Evolutionary conservation across 1,284 basidiomycete genomes (phyloP).

Genomic region (Trametes pubescens): DNA sequence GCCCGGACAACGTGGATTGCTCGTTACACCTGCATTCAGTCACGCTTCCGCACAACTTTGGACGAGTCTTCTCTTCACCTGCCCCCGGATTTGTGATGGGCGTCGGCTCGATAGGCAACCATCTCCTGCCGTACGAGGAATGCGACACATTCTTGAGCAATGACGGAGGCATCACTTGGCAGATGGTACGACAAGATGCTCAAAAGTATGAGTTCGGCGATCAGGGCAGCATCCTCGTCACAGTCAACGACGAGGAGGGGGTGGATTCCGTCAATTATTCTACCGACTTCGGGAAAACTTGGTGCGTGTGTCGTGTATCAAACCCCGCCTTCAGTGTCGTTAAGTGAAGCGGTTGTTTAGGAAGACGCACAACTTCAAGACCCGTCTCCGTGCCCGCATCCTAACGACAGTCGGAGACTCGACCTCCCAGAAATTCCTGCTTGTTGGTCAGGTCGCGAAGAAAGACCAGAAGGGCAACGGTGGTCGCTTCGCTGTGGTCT

Average conservation of each 20-base stretch:
- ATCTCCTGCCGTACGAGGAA: conserved; percentile 82
- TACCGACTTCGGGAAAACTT: conserved; percentile 85
- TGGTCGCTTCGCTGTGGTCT: conserved; percentile 75
- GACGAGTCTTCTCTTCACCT: conserved; percentile 92
- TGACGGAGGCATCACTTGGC: conserved; percentile 91
- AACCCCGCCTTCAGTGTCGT: neutral
- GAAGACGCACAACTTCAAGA: conserved; percentile 74
- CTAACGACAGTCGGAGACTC: conserved; percentile 91
- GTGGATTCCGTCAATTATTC: conserved; percentile 83
- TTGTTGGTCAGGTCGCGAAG: conserved; percentile 81
- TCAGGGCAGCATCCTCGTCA: conserved; percentile 83
- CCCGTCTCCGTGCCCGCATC: conserved; percentile 77
- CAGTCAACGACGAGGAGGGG: conserved; percentile 88
- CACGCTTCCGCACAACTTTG: conserved; percentile 91
- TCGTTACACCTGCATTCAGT: conserved; percentile 94
- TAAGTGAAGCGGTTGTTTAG: conserved; percentile 49
- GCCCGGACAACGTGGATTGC: conserved; percentile 69
- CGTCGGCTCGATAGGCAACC: conserved; percentile 86
- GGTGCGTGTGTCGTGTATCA: conserved; percentile 58
- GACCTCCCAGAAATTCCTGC: conserved; percentile 91
- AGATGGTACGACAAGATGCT: conserved; percentile 78
- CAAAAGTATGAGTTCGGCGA: conserved; percentile 98
- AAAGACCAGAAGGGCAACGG: conserved; percentile 63
- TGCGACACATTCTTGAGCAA: conserved; percentile 94
- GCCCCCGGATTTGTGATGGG: conserved; percentile 97